These are phyloP conservation scores for Metschnikowia kunwiensis DNA, from an alignment of 805 yeast genomes.

Conservation along the genomic window DNA sequence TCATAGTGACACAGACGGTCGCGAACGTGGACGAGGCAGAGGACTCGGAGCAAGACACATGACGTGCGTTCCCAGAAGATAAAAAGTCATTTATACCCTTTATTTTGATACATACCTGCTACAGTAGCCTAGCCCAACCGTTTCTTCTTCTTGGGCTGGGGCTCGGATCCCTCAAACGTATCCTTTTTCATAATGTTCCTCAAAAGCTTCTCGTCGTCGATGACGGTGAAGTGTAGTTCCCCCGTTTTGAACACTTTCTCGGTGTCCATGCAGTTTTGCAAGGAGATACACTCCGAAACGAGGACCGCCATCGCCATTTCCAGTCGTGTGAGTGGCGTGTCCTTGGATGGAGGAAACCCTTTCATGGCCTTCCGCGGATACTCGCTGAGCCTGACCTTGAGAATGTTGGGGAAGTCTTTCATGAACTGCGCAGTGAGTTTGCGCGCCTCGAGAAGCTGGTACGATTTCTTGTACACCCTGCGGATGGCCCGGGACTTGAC, in stretches of 20 bases:
- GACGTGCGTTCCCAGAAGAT: neutral
- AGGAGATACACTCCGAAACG: constrained; percentile 52
- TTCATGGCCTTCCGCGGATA: constrained; percentile 43
- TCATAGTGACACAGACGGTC: constrained; percentile 23
- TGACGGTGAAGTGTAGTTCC: constrained; percentile 34
- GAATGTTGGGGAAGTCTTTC: constrained; percentile 29
- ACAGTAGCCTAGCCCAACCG: constrained; percentile 20
- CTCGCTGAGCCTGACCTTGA: constrained; percentile 37
- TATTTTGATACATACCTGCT: too few species aligned
- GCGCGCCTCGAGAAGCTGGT: constrained; percentile 54
- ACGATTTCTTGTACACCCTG: constrained; percentile 56
- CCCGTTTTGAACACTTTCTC: constrained; percentile 25
- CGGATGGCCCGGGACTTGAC: constrained; percentile 29
- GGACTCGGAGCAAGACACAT: neutral
- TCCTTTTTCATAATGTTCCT: constrained; percentile 56
- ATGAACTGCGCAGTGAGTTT: constrained; percentile 43
- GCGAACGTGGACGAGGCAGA: neutral
- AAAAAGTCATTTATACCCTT: too few species aligned
- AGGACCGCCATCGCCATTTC: constrained; percentile 56
- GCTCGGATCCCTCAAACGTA: constrained; percentile 13
- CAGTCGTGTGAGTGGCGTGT: constrained; percentile 18
- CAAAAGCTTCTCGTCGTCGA: constrained; percentile 59
- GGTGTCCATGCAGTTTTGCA: constrained; percentile 38
- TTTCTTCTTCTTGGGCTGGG: constrained; percentile 22
- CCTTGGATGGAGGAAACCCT: constrained; percentile 1